Conservation (phyloP, 768 basidiomycete genomes). For the Podaxis sp. region DNA sequence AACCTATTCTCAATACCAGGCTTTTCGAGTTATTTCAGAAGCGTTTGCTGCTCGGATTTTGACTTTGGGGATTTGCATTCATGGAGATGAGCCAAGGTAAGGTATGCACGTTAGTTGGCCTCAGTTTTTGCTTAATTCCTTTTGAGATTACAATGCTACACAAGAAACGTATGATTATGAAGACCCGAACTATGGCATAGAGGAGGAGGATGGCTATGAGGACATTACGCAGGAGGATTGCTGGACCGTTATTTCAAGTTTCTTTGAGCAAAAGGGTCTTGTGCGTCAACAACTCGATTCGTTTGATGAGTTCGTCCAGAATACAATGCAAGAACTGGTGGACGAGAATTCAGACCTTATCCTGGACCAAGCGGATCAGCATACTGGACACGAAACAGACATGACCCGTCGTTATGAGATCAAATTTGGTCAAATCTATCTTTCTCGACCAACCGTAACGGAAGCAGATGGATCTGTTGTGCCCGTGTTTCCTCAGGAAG, state of each 20-base stretch:
- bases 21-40: not conserved
- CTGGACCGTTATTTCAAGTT: constrained; percentile 94
- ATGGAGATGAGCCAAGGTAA: constrained; percentile 55
- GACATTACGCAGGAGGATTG: constrained; percentile 92
- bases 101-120: constrained; percentile 23
- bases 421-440: constrained; percentile 96
- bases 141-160: constrained; percentile 45
- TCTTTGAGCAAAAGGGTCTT: constrained; percentile 96
- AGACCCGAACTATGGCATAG: constrained; percentile 55
- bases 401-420: constrained; percentile 95
- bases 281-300: constrained; percentile 97
- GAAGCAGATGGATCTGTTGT: constrained; percentile 95
- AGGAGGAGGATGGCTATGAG: constrained; percentile 62
- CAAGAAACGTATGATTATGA: constrained; percentile 62
- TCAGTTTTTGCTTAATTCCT: constrained; percentile 31
- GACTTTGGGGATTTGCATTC: not conserved
- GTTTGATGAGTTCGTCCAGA: constrained; percentile 98
- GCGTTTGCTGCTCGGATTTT: not conserved
- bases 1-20: not conserved
- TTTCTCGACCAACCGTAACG: constrained; percentile 91
- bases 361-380: constrained; percentile 94
- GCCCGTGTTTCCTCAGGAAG: constrained; percentile 96
- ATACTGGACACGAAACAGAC: constrained; percentile 79
- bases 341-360: constrained; percentile 96
- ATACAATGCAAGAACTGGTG: constrained; percentile 98